phyloP scores from a whole-genome alignment of 2,329 filamentous ascomycete species.

The Phialophora tarda region DNA sequence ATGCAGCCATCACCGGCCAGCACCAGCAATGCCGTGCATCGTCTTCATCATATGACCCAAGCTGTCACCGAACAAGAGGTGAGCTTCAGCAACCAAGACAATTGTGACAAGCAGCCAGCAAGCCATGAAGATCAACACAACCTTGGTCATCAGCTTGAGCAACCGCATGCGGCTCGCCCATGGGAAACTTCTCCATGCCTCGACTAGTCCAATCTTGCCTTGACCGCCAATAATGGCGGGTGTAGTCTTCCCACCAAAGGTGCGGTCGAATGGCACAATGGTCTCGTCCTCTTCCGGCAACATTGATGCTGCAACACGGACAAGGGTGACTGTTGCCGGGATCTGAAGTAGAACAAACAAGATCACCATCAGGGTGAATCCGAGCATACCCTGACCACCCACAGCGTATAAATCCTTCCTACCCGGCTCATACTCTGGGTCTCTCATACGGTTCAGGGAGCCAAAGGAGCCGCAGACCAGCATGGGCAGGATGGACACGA shows the following conservation, averaged over 20 bases:
- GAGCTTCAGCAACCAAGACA: slow-evolving; percentile 59
- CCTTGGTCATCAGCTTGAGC: slow-evolving; percentile 76
- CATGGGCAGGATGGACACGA: slow-evolving; percentile 49
- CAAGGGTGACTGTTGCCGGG: slow-evolving; percentile 75
- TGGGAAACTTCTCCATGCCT: slow-evolving; percentile 81
- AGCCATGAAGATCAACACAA: slow-evolving; percentile 61
- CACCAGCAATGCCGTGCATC: slow-evolving; percentile 33
- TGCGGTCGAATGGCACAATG: slow-evolving; percentile 88
- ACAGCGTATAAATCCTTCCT: slow-evolving; percentile 48
- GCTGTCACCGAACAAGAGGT: slow-evolving; percentile 53
- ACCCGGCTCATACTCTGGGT: slow-evolving; percentile 41
- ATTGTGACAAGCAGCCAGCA: slow-evolving; percentile 55
- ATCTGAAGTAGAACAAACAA: slow-evolving; percentile 70
- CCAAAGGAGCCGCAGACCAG: slow-evolving; percentile 56
- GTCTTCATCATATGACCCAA: slow-evolving; percentile 39
- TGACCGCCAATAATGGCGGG: slow-evolving; percentile 75
- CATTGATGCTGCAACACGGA: slow-evolving; percentile 85
- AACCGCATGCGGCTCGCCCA: slow-evolving; percentile 74
- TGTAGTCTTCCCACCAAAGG: slow-evolving; percentile 76
- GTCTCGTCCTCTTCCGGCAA: slow-evolving; percentile 80
- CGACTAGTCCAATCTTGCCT: slow-evolving; percentile 71
- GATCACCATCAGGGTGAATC: slow-evolving; percentile 53
- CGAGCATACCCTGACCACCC: slow-evolving; percentile 49
- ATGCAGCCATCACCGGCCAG: slow-evolving; percentile 15
- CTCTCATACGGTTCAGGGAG: slow-evolving; percentile 51